Evolutionary conservation across 768 basidiomycete genomes (phyloP).

Genomic region (Gloeostereum incarnatum): DNA sequence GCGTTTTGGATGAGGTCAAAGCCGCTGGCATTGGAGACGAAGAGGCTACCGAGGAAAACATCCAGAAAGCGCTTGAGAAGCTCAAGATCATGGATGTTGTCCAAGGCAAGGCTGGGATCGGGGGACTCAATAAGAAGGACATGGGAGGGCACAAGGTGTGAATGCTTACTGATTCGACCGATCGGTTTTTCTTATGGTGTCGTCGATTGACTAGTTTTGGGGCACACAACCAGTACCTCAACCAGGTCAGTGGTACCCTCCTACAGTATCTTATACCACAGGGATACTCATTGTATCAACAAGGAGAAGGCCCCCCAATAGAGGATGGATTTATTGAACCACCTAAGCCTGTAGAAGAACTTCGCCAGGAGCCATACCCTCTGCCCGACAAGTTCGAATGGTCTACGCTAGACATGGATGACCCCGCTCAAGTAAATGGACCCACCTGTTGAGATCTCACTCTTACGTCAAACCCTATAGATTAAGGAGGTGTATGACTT

Average conservation of each 20-base stretch:
- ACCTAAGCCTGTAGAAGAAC: conserved; percentile 62
- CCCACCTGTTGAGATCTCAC: background rate
- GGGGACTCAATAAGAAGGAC: conserved; percentile 70
- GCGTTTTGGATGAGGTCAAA: conserved; percentile 58
- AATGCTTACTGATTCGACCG: background rate
- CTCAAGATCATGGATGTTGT: conserved; percentile 80
- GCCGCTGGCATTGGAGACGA: conserved; percentile 39
- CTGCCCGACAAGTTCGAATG: conserved; percentile 93
- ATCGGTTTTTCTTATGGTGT: background rate
- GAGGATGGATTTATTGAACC: conserved; percentile 89
- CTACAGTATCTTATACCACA: background rate
- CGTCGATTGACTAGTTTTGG: conserved; percentile 67
- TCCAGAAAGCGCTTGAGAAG: conserved; percentile 63
- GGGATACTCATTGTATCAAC: conserved; percentile 3
- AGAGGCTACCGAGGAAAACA: conserved; percentile 52
- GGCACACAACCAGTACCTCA: conserved; percentile 96
- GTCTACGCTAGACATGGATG: conserved; percentile 71
- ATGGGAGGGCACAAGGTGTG: conserved; percentile 78
- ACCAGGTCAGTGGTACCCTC: conserved; percentile 32
- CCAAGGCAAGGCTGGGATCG: conserved; percentile 71
- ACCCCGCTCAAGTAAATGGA: conserved; percentile 60
- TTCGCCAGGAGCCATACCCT: conserved; percentile 82
- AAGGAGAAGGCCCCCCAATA: conserved; percentile 56
- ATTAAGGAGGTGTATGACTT: conserved; percentile 88
- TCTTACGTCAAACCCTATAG: conserved; percentile 28